A percentile compares a stretch with the other conserved stretches of the same genome.
Conservation (phyloP, 2,329 filamentous ascomycete genomes). For the Phaeoacremonium minimum region DNA sequence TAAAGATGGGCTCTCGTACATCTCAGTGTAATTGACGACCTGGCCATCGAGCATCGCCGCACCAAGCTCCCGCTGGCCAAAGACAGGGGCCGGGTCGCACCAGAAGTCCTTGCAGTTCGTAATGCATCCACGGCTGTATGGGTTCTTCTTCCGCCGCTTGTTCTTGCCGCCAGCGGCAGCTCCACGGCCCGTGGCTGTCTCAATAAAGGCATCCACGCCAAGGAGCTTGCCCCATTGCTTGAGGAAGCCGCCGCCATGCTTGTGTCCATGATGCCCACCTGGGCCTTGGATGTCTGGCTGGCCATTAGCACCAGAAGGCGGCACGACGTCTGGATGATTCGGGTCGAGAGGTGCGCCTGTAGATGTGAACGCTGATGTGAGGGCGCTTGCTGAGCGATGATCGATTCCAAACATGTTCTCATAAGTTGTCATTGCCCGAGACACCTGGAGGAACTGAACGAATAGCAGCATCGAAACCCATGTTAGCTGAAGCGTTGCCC, state of each 20-base stretch:
- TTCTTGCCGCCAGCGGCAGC: conserved; percentile 52
- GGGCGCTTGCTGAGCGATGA: conserved; percentile 47
- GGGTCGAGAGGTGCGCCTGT: conserved; percentile 69
- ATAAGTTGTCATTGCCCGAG: conserved; percentile 89
- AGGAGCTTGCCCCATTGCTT: conserved; percentile 79
- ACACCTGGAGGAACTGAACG: conserved; percentile 89
- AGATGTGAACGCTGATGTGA: conserved; percentile 74
- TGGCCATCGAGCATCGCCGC: conserved; percentile 73
- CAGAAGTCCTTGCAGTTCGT: conserved; percentile 95
- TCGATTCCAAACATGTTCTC: conserved; percentile 89
- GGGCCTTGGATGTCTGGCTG: conserved; percentile 37
- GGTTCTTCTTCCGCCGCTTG: conserved; percentile 62
- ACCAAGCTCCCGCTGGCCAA: conserved; percentile 70
- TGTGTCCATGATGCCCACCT: conserved; percentile 27
- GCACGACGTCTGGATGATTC: conserved; percentile 48
- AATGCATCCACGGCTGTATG: conserved; percentile 78
- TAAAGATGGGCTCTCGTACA: conserved; percentile 80
- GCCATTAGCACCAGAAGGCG: conserved; percentile 48
- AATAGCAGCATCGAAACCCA: conserved; percentile 98
- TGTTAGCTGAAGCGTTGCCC: conserved; percentile 78
- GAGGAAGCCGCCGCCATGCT: conserved; percentile 61
- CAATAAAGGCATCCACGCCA: conserved; percentile 89
- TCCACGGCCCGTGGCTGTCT: conserved; percentile 81
- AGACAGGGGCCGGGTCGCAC: conserved; percentile 82
- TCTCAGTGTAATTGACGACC: conserved; percentile 76